Evolutionary conservation across 768 basidiomycete species (phyloP).

Genomic region (Macrolepiota fuliginosa): DNA sequence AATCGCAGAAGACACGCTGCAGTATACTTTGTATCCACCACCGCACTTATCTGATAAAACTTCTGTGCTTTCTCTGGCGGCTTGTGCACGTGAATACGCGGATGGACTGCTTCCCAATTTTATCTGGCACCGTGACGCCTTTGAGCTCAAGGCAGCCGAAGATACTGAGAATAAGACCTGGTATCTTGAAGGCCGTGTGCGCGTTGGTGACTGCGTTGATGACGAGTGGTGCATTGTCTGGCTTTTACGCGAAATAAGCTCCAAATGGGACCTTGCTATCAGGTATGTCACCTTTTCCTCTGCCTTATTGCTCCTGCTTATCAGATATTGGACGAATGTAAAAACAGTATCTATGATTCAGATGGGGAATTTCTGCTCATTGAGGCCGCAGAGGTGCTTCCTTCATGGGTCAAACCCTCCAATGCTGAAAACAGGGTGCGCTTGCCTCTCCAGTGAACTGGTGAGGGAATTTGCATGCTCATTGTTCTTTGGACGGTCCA

Average conservation of each 20-base stretch:
- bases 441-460: conserved; percentile 27
- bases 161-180: conserved; percentile 40
- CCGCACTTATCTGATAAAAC: conserved; percentile 50
- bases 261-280: conserved; percentile 76
- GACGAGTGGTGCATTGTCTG: conserved; percentile 97
- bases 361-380: conserved; percentile 97
- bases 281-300: conserved; percentile 47
- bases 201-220: conserved; percentile 95
- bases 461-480: conserved; percentile 31
- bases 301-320: conserved; percentile 5
- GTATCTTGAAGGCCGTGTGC: conserved; percentile 78
- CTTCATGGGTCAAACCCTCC: conserved; percentile 86
- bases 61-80: conserved; percentile 62
- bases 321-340: background rate
- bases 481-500: conserved; percentile 20
- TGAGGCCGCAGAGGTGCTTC: conserved; percentile 89
- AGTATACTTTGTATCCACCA: conserved; percentile 71
- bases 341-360: conserved; percentile 69
- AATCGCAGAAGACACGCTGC: conserved; percentile 84
- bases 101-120: conserved; percentile 55
- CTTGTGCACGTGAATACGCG: conserved; percentile 60
- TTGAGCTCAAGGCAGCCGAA: conserved; percentile 68
- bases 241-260: conserved; percentile 76
- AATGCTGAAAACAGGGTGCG: conserved; percentile 93
- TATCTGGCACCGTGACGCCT: conserved; percentile 83